Base-by-base conservation (phyloP, 2,329 filamentous ascomycete genomes). In the Phyllosticta citrichinensis region DNA sequence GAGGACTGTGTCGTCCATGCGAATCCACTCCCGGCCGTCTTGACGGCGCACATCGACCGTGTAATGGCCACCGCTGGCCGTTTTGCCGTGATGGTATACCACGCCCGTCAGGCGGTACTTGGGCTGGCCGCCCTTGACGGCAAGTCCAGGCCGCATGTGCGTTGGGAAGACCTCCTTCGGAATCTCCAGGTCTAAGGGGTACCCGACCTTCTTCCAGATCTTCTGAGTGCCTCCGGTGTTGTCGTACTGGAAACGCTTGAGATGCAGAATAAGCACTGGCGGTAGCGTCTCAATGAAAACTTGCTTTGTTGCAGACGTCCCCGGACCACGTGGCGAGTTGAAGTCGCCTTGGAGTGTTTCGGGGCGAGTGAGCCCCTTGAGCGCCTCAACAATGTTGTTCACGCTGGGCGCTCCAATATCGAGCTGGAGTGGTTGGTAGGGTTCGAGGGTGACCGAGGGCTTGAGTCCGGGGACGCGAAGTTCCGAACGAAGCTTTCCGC, bases 191-290 rank as follows among this genome's bases (percentile, higher is more conserved):
- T 97, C 92, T 27, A 99, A 79, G 0, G 94, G 94, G 70, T 99
- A 99, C 20, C 91, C 93, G 62, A 99, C 82, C 77, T 93, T 96
- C 79, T 97, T 99, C 90, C 93, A 97, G 65, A 97, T 96, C 80
- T 99, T 99, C 69, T 96, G 88, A 0, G 91, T 96, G 24, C 91
- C 91, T 53, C 87, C 89, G 62, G 87, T 84, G 63, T 86, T 89
- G 68, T 97, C 91, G 68, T 96, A 97, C 68, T 97, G 91, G 80
- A 99, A 99, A 53, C 94, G 90, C 77, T 99, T 99, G 52, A 99
- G 81, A 70, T 99, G 94, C 9, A 99, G 82, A 59, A 97, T 96
- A 12, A 99, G 82, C 3, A 97, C 89, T 0, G 91, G 90, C 0
- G 94, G 94, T 17, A 97, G 79, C 1, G 86, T 89, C 68, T 97